Evolutionary conservation across 2,329 filamentous ascomycete genomes (phyloP).

Genomic region (Fusarium aywerte): DNA sequence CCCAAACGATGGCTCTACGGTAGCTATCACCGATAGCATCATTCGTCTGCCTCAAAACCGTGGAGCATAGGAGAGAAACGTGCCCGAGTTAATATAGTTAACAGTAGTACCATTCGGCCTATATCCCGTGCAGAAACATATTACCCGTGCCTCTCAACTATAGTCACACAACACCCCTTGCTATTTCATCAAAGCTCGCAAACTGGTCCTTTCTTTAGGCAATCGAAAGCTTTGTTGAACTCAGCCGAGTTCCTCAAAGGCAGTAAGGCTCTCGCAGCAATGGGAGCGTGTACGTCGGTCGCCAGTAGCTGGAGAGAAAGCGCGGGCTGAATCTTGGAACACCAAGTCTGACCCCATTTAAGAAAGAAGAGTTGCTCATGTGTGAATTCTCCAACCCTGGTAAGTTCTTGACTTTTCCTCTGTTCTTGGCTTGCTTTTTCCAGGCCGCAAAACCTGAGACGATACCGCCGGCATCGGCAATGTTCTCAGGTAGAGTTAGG

Average conservation of each 20-base stretch:
- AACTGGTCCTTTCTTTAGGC: slow-evolving; percentile 70
- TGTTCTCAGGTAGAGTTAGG: slow-evolving; percentile 75
- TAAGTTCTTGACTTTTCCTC: slow-evolving; percentile 61
- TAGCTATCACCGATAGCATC: neutral
- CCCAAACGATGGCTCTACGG: neutral
- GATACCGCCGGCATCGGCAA: slow-evolving; percentile 76
- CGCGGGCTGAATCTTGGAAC: slow-evolving; percentile 69
- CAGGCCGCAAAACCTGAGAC: slow-evolving; percentile 72
- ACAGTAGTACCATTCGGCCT: neutral
- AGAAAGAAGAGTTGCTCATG: slow-evolving; percentile 78
- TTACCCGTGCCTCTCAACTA: neutral
- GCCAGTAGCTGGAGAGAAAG: slow-evolving; percentile 63
- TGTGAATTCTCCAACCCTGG: slow-evolving; percentile 71
- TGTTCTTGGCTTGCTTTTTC: slow-evolving; percentile 65
- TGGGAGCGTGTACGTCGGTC: slow-evolving; percentile 73
- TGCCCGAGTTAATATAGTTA: neutral
- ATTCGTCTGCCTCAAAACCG: neutral
- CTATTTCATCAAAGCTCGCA: slow-evolving; percentile 73
- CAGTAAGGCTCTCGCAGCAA: slow-evolving; percentile 68
- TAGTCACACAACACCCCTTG: neutral
- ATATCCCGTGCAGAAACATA: neutral
- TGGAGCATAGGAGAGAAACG: too few relatives aligned
- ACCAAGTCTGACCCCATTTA: slow-evolving; percentile 73
- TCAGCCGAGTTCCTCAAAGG: slow-evolving; percentile 74
- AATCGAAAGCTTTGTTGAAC: slow-evolving; percentile 75